Evolutionary conservation across 495 filamentous ascomycete genomes (phyloP), one percentile per base, ranked within the genome.

Genomic region (Aspergillus diversus): DNA sequence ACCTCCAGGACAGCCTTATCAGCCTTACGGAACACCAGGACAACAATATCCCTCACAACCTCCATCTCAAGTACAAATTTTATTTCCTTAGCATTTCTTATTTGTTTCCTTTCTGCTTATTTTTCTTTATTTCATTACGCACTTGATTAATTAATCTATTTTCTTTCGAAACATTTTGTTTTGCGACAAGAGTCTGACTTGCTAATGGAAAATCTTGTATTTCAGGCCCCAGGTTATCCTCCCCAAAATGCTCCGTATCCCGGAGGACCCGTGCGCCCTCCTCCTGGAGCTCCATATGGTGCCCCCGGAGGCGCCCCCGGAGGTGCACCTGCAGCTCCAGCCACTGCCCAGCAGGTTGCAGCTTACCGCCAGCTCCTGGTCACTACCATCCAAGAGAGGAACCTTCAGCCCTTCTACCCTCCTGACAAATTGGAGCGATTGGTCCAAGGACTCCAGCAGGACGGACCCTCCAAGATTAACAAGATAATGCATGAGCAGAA

Each of bases 321-420:
- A 43, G 70, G 71, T 27, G 67, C 71, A 3, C 50, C 66, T 35
- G 69, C 68, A 51, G 68, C 72, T 16, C 74, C 70, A 48, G 76
- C 75, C 5, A 82, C 78, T 5, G 77, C 80, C 3, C 79, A 82
- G 46, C 80, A 86, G 51, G 65, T 83, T 13, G 74, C 66, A 15
- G 77, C 80, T 0, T 89, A 87, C 68, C 81, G 81, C 61, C 81
- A 82, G 55, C 65, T 83, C 21, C 71, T 89, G 53, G 74, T 84
- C 54, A 64, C 66, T 13, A 80, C 79, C 7, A 82, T 89, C 59
- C 83, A 83, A 61, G 84, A 89, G 71, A 87, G 87, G 68, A 69
- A 77, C 15, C 69, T 89, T 5, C 77, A 86, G 66, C 65, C 47
- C 47, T 84, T 88, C 71, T 87, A 84, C 61, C 83, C 85, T 12